Conservation (phyloP, 129 eudicot species). For the Escallonia rubra region DNA sequence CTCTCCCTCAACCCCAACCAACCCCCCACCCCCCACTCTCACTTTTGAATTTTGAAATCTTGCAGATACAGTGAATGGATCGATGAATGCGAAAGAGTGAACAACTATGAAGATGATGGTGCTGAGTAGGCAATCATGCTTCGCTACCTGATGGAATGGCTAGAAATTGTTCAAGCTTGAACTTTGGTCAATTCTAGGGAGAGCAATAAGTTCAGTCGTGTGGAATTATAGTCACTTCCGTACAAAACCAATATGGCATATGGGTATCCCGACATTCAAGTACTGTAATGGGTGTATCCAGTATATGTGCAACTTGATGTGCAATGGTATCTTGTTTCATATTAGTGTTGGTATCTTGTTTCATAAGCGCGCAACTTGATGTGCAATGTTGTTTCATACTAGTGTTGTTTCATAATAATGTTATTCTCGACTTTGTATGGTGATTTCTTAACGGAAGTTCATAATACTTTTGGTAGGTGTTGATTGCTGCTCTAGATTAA, state of each 20-base stretch:
- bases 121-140: constrained; percentile 30
- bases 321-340: background rate
- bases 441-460: too few relatives aligned
- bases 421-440: too few relatives aligned
- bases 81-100: constrained; percentile 92
- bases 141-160: constrained; percentile 10
- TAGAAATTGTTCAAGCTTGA: constrained; percentile 17
- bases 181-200: background rate
- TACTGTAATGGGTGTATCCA: background rate
- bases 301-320: background rate
- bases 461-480: too few relatives aligned
- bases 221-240: too few relatives aligned
- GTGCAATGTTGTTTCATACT: too few relatives aligned
- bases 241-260: too few relatives aligned
- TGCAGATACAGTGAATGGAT: constrained; percentile 98
- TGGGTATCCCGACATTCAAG: too few relatives aligned
- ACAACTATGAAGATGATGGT: constrained; percentile 80
- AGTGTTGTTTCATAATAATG: too few relatives aligned
- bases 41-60: constrained; percentile 3
- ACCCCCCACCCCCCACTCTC: too few relatives aligned
- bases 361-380: too few relatives aligned
- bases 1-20: background rate
- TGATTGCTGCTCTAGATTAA: too few relatives aligned
- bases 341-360: too few relatives aligned
- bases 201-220: constrained; percentile 4